Evolutionary conservation across 257 asterid genomes (phyloP).

Genomic region (Hygrophila difformis): DNA sequence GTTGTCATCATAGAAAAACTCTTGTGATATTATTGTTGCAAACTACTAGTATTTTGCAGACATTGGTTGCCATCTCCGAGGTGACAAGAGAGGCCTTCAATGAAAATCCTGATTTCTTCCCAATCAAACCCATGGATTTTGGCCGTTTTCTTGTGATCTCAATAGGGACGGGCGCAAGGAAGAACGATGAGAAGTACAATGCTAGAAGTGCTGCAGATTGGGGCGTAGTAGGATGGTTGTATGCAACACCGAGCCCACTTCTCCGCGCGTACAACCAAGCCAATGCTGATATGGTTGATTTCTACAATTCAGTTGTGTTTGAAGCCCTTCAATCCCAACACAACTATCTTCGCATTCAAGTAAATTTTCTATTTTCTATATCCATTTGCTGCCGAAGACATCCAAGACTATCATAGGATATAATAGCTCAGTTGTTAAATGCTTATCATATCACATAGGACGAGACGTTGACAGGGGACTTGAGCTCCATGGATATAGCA

Average conservation of each 20-base stretch:
- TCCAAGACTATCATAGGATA: no score
- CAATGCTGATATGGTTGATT: slow-evolving; percentile 50
- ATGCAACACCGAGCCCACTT: slow-evolving; percentile 30
- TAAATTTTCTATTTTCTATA: no score
- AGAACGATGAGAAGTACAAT: slow-evolving; percentile 25
- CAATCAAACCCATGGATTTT: slow-evolving; percentile 31
- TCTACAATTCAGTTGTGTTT: slow-evolving; percentile 39
- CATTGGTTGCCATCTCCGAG: slow-evolving; percentile 42
- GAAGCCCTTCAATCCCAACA: slow-evolving; percentile 39
- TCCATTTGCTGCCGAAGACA: no score
- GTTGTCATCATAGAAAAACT: no score
- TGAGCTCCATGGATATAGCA: slow-evolving; percentile 28
- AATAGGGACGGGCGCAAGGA: slow-evolving; percentile 45
- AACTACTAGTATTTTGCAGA: no score
- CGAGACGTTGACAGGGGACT: slow-evolving; percentile 29
- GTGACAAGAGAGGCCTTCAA: slow-evolving; percentile 28
- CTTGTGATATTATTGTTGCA: no score
- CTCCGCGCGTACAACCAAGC: slow-evolving; percentile 29
- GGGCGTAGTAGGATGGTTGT: slow-evolving; percentile 57
- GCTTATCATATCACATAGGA: no score
- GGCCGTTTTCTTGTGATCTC: slow-evolving; percentile 46
- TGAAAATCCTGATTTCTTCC: slow-evolving; percentile 28
- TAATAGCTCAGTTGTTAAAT: background rate
- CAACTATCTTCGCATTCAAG: slow-evolving; percentile 60
- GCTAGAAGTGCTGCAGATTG: slow-evolving; percentile 38